phyloP scores from a whole-genome alignment of 305 asterid genomes.

The Salvia sclarea region DNA sequence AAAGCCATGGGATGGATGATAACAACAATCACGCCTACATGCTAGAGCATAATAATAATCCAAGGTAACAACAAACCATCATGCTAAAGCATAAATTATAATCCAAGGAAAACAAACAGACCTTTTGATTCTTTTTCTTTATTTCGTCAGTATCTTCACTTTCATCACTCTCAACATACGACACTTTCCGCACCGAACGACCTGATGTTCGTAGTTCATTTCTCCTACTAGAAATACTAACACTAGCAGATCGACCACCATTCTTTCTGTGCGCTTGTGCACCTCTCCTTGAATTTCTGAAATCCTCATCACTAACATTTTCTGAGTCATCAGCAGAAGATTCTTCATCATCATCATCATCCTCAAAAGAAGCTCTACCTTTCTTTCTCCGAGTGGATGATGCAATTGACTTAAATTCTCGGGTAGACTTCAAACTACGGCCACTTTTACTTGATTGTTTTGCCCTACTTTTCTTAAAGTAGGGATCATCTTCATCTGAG shows the following conservation, averaged over 20 bases:
- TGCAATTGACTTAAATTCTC: slow-evolving; percentile 52
- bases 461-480: slow-evolving; percentile 55
- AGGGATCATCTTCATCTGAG: slow-evolving; percentile 75
- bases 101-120: slow-evolving; percentile 35
- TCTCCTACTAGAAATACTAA: slow-evolving; percentile 50
- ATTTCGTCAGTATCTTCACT: slow-evolving; percentile 87
- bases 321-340: slow-evolving; percentile 75
- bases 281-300: slow-evolving; percentile 60
- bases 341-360: slow-evolving; percentile 79
- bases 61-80: slow-evolving; percentile 5
- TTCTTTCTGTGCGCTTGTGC: slow-evolving; percentile 56
- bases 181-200: slow-evolving; percentile 91
- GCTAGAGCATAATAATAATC: slow-evolving; percentile 23
- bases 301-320: slow-evolving; percentile 72
- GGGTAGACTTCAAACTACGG: slow-evolving; percentile 56
- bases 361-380: slow-evolving; percentile 59
- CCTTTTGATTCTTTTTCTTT: slow-evolving; percentile 78
- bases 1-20: background rate
- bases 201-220: slow-evolving; percentile 81
- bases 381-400: slow-evolving; percentile 63
- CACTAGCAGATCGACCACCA: slow-evolving; percentile 53
- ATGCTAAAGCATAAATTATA: slow-evolving; percentile 23
- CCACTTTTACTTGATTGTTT: slow-evolving; percentile 62
- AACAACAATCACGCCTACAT: slow-evolving; percentile 1
- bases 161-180: slow-evolving; percentile 95